Evolutionary conservation across 768 basidiomycete species (phyloP), one percentile per base, ranked within the genome.

Genomic region (Dentipellis sp.): DNA sequence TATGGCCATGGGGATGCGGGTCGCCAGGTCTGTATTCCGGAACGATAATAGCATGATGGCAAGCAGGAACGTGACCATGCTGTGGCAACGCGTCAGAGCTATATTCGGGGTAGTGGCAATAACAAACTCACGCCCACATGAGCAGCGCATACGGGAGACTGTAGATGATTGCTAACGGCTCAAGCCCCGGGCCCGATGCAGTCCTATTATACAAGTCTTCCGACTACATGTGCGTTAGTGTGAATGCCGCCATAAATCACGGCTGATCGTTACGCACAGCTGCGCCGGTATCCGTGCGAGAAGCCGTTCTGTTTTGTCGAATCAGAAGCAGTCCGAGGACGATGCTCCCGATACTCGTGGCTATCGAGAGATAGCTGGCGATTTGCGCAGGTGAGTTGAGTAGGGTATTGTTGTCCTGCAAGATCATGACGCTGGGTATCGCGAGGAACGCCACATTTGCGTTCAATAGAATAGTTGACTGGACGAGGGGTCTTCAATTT

Each of bases 81-180:
- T 62, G 39, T 7, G 8, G 14, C 2, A 21, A 14, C 12, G 17
- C 10, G 10, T 4, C 5, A 11, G 36, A 21, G 17, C 6, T 6
- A 17, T 7, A 16, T 16, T 10, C 9, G 7, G 37, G 6, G n/a
- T 16, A 19, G 19, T 11, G 12, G 19, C 4, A 46, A 38, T 7
- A 37, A 12, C 45, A 5, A 35, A 74, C 81, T 66, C 62, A 81
- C 82, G 74, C 75, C 81, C 81, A 84, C 71, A 84, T 75, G 35
- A 84, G 69, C 22, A 82, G 66, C 1, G 78, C 77, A 56, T 79
- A 79, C 0, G 82, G 82, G 10, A 84, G 63, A 54, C 78, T 77
- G 58, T 80, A 80, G 53, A 80, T 62, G 23, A 83, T 69, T 11
- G 80, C 78, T 8, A 81, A 69, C 1, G 65, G 75, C 62, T 83